A percentile compares a stretch with the other conserved stretches of the same genome.
phyloP scores from a whole-genome alignment of 2,329 filamentous ascomycete genomes.

The Emmonsiellopsis sp. region DNA sequence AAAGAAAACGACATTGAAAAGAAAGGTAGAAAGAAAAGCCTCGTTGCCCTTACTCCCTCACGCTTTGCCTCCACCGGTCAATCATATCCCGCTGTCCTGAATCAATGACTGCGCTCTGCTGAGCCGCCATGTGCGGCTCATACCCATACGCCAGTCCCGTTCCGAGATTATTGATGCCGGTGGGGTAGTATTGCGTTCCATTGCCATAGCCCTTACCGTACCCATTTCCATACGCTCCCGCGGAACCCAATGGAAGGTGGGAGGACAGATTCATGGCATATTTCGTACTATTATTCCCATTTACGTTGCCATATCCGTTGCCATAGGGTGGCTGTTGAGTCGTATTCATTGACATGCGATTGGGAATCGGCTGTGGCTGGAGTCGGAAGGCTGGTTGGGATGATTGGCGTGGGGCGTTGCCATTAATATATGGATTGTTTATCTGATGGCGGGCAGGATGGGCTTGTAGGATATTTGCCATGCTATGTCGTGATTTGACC shows the following conservation, averaged over 20 bases:
- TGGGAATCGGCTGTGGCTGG: background rate
- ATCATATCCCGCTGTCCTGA: conserved; percentile 46
- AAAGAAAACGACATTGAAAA: background rate
- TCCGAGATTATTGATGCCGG: background rate
- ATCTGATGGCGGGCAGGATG: conserved; percentile 36
- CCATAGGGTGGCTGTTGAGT: background rate
- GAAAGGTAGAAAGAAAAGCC: background rate
- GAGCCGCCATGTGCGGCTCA: background rate
- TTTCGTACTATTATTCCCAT: background rate
- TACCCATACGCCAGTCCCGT: background rate
- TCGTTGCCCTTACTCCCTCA: conserved; percentile 10
- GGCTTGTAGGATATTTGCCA: conserved; percentile 42
- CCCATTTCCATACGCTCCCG: background rate
- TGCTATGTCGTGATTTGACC: conserved; percentile 32
- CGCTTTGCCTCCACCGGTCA: conserved; percentile 49
- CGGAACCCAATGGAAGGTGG: background rate
- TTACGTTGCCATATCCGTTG: background rate
- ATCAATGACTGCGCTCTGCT: conserved; percentile 28
- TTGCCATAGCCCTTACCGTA: conserved; percentile 11
- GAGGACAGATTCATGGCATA: background rate
- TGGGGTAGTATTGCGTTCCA: conserved; percentile 5
- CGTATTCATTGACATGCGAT: background rate
- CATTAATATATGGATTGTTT: conserved; percentile 17
- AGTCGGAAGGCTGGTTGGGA: background rate
- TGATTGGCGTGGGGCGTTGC: conserved; percentile 3